Evolutionary conservation across 306 rosid genomes (phyloP).

Genomic region (Quercus robur): DNA sequence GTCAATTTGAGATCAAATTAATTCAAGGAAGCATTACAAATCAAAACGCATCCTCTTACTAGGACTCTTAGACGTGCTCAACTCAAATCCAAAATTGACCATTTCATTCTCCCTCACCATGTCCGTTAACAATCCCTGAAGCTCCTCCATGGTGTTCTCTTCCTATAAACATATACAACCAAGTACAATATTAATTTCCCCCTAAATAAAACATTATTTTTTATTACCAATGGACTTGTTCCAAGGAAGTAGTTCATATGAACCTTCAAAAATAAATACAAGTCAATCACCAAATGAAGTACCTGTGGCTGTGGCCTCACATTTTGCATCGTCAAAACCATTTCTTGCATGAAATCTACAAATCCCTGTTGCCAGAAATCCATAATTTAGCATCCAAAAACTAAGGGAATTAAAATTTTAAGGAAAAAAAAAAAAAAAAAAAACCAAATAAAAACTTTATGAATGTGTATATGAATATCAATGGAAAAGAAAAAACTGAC

Average conservation of each 20-base stretch:
- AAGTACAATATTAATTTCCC: no score
- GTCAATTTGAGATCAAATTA: no score
- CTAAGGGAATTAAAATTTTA: background rate
- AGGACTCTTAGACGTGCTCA: no score
- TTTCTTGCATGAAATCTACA: slow-evolving; percentile 46
- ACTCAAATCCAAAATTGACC: background rate
- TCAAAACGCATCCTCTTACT: no score
- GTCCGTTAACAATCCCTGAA: slow-evolving; percentile 21
- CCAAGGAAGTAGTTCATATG: no score
- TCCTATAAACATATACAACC: background rate
- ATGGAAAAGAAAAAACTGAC: slow-evolving; percentile 5
- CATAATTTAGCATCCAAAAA: background rate
- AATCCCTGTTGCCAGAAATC: slow-evolving; percentile 21
- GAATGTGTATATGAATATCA: no score
- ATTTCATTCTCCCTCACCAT: slow-evolving; percentile 23
- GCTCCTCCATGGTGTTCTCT: slow-evolving; percentile 27
- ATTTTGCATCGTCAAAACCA: slow-evolving; percentile 26
- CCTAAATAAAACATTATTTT: no score
- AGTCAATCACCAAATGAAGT: no score
- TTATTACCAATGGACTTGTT: no score
- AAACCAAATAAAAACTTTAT: background rate
- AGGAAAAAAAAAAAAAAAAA: no score
- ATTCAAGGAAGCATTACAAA: no score
- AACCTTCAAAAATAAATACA: no score
- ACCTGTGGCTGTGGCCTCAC: slow-evolving; percentile 1